Conservation (phyloP, 2,329 filamentous ascomycete species). For the Pseudogymnoascus sp. region DNA sequence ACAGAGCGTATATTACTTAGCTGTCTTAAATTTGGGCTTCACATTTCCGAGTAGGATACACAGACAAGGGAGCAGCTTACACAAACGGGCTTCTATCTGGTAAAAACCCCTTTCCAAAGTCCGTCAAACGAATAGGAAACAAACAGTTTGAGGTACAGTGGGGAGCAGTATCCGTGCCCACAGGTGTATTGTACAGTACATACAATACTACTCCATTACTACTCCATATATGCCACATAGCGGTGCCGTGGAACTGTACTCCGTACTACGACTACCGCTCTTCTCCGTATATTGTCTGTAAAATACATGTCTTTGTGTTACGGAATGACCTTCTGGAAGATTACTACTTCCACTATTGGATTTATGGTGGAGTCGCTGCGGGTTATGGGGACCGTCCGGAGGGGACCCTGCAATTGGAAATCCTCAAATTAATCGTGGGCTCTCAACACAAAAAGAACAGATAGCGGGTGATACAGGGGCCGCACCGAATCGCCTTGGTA, state of each 20-base stretch:
- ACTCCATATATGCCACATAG: neutral
- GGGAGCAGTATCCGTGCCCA: neutral
- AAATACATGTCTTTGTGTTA: neutral
- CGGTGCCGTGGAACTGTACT: neutral
- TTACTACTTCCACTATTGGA: constrained; percentile 7
- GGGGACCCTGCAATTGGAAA: neutral
- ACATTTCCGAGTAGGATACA: neutral
- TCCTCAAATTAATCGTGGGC: constrained; percentile 5
- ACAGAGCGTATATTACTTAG: constrained; percentile 1
- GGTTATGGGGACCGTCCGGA: neutral
- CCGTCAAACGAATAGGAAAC: neutral
- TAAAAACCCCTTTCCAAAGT: neutral
- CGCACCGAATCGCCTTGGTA: neutral
- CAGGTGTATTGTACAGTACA: neutral
- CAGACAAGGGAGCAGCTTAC: neutral
- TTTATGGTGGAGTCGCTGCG: neutral
- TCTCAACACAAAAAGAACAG: neutral
- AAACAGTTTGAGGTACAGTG: neutral
- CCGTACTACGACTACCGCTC: neutral
- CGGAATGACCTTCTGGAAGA: constrained; percentile 7
- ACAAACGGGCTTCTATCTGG: constrained; percentile 2
- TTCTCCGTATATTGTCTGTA: neutral
- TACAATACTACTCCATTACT: neutral
- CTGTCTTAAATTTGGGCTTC: constrained; percentile 1
- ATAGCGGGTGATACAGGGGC: neutral